These are phyloP conservation scores for Parafenestella ontariensis DNA, from an alignment of 2,329 filamentous ascomycete genomes.

Conservation along the genomic window DNA sequence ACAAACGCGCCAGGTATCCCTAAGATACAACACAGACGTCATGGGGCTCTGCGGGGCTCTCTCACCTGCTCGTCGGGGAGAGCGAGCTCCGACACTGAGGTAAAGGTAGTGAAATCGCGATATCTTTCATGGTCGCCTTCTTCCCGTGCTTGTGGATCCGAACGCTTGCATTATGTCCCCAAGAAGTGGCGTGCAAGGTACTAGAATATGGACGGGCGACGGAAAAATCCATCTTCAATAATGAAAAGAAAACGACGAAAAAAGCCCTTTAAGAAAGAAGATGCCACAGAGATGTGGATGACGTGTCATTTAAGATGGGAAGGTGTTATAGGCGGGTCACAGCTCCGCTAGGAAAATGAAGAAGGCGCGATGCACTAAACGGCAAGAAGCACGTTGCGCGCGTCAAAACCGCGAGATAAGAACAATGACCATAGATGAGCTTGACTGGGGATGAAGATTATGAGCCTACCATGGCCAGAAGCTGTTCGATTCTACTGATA, in stretches of 20 bases:
- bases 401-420: background rate
- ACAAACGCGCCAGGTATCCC: background rate
- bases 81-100: background rate
- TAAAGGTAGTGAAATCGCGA: background rate
- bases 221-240: too few relatives aligned
- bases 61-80: background rate
- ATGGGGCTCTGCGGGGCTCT: background rate
- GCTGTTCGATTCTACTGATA: constrained; percentile 22
- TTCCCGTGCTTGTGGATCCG: too few relatives aligned
- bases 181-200: too few relatives aligned
- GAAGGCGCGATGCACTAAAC: background rate
- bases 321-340: too few relatives aligned
- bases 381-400: background rate
- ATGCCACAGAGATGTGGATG: too few relatives aligned
- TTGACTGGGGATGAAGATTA: constrained; percentile 4
- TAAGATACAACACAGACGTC: background rate
- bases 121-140: background rate
- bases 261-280: too few relatives aligned
- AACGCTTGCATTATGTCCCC: too few relatives aligned
- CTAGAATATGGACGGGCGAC: too few relatives aligned
- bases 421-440: background rate
- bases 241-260: too few relatives aligned
- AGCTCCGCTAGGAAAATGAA: too few relatives aligned
- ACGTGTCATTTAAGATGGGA: too few relatives aligned
- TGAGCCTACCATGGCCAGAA: constrained; percentile 8